Base-by-base conservation (phyloP, 192 early-diverging fungal genomes). In the Rhizoclosmatium sp. region DNA sequence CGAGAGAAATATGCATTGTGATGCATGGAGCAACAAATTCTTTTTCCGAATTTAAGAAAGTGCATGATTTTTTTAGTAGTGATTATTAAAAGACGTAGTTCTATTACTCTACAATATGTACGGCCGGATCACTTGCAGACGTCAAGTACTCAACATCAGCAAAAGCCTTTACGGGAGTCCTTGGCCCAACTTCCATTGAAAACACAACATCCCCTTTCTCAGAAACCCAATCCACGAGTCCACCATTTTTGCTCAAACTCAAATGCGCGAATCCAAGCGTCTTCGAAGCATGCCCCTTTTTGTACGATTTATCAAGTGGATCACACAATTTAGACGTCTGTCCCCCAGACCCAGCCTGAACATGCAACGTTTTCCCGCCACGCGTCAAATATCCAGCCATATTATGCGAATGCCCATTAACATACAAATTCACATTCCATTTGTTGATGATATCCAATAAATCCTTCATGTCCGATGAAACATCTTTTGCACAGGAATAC, bases 341-440 rank as follows among this genome's bases (percentile, higher is more conserved):
- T 19, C 78, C 78, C 1, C 78, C 78, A n/a, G 78, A 62, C 49
- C 77, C 77, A 59, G 59, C 31, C 19, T 61, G 58, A 54, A 78
- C 45, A 40, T 78, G 67, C 1, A 78, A 31, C 1, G 68, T 71
- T 5, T 51, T 64, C 2, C 60, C 60, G 19, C 21, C 19, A 46
- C 62, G 60, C n/a, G 59, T 65, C 23, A 62, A n/a, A 59, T 75
- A 75, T 3, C 47, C 31, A 47, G 59, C 59, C 4, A 74, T n/a
- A 41, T 60, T 64, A 49, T 74, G 78, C 3, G 58, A 39, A 71
- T 80, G 71, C 12, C 78, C 70, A 71, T 73, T 71, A 1, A 80
- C 44, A 49, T 74, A 71, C 9, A 31, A 70, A 62, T 62, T 67
- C 0, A 48, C 49, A 21, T 77, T 56, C 75, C 75, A 77, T 51